A percentile compares a stretch with the other conserved stretches of the same genome.
These are phyloP conservation scores for Pestalotiopsis sp. DNA, from an alignment of 2,329 filamentous ascomycete species.

Conservation along the genomic window DNA sequence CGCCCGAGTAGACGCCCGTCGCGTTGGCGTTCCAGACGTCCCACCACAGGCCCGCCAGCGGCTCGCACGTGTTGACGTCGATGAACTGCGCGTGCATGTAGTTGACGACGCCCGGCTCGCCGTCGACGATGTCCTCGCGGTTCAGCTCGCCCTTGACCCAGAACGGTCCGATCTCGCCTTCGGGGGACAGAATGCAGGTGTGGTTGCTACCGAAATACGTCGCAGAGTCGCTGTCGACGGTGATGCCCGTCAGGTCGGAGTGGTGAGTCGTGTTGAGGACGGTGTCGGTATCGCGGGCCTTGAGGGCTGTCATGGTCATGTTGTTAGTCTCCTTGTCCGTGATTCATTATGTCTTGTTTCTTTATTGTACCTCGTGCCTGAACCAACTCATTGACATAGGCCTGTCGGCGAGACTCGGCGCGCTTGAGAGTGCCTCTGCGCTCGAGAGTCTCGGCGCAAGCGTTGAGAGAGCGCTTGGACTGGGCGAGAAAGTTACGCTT, in stretches of 20 bases:
- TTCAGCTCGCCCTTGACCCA: constrained; percentile 55
- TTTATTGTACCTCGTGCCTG: neutral
- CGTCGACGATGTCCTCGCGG: constrained; percentile 49
- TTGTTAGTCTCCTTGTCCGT: neutral
- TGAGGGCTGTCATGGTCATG: neutral
- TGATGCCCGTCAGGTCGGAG: constrained; percentile 8
- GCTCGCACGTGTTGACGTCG: constrained; percentile 55
- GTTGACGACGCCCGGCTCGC: constrained; percentile 49
- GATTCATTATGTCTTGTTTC: neutral
- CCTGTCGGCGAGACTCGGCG: neutral
- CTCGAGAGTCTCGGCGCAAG: neutral
- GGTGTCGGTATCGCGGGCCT: constrained; percentile 1
- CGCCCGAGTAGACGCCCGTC: constrained; percentile 51
- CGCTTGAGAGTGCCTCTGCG: neutral
- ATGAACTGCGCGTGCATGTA: constrained; percentile 56
- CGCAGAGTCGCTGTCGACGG: constrained; percentile 13
- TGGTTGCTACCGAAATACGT: constrained; percentile 44
- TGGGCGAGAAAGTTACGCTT: neutral
- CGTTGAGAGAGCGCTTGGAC: neutral
- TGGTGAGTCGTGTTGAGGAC: constrained; percentile 5
- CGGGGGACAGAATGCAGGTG: constrained; percentile 53
- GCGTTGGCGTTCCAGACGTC: constrained; percentile 54
- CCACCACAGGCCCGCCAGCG: constrained; percentile 47
- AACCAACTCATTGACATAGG: neutral
- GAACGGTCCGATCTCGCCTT: constrained; percentile 57